Base-by-base conservation (phyloP, 2,329 filamentous ascomycete genomes). In the Aspergillus quadrilineatus region DNA sequence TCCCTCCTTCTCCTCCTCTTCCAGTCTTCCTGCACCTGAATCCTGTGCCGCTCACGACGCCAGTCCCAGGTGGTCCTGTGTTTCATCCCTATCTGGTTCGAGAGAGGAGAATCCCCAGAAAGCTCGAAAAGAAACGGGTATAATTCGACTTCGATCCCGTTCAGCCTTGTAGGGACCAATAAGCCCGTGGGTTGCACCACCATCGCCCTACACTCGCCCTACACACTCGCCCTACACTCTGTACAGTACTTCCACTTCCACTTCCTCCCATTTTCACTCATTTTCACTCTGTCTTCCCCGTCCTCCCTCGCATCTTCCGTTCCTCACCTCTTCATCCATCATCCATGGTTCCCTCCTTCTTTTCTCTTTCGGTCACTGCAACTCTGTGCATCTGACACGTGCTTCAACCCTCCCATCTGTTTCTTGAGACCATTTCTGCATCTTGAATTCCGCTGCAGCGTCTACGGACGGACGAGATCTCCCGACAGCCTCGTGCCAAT, bases 151-250 rank as follows among this genome's bases (percentile, higher is more conserved):
- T 58, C 12, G 51, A 55, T 54, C 26, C 5, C 36, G 7, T 55
- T 54, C 55, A 62, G 61, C 56, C 61, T 58, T 63, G 61, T 60
- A 62, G 57, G 59, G 55, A 59, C 61, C 61, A 63, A 62, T 62
- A 60, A 62, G 60, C 49, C 59, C 22, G 57, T 54, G 54, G 54
- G 53, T 57, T 59, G 61, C 59, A 64, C 55, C 62, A 60, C 56
- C 59, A 52, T 55, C 57, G 48, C 32, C 46, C 39, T 46, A 34
- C 28, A 15, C 48, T 49, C 47, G 22, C 22, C 22, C 22, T 22
- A 22, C 62, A 60, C 56, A 57, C 50, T 55, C 57, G 48, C 32
- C 46, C 39, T 46, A 34, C 28, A 15, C 48, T 49, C 44, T 50
- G 44, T 43, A 45, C 44, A 2, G 9, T 44, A 44, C 41, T 26